Evolutionary conservation across 495 filamentous ascomycete genomes (phyloP).

Genomic region (Schizothecium vesticola): DNA sequence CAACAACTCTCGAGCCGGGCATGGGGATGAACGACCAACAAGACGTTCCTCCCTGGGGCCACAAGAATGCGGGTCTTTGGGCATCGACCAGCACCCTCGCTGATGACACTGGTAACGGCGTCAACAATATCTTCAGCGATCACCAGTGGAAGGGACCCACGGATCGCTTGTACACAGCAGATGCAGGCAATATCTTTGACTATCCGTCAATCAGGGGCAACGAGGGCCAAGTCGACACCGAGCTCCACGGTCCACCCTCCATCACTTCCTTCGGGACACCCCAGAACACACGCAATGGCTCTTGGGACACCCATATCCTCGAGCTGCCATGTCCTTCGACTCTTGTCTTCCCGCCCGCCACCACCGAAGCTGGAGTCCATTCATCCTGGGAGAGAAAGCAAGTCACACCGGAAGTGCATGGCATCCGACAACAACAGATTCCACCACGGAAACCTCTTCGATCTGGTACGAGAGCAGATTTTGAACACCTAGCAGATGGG

Average conservation of each 20-base stretch:
- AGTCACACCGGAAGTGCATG: not conserved
- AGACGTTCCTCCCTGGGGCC: not conserved
- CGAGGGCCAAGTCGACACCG: not conserved
- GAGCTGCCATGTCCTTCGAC: not conserved
- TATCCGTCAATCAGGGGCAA: not conserved
- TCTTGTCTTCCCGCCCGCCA: not conserved
- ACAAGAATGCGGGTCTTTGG: not conserved
- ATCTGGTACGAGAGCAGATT: not conserved
- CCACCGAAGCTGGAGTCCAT: not conserved
- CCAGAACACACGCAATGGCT: not conserved
- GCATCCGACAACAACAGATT: not conserved
- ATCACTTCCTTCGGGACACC: not conserved
- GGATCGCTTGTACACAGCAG: not conserved
- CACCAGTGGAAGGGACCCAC: not conserved
- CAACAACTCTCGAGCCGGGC: not conserved
- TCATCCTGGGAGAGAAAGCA: not conserved
- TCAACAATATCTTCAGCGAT: not conserved
- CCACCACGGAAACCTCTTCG: not conserved
- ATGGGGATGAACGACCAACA: not conserved
- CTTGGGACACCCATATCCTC: not conserved
- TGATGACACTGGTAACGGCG: not conserved
- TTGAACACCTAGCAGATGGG: not conserved
- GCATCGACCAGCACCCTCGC: not conserved
- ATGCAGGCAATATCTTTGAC: not conserved
- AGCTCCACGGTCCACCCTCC: not conserved